Evolutionary conservation across 2,329 filamentous ascomycete species (phyloP), one percentile per base, ranked within the genome.

Genomic region (Tothia fuscella): DNA sequence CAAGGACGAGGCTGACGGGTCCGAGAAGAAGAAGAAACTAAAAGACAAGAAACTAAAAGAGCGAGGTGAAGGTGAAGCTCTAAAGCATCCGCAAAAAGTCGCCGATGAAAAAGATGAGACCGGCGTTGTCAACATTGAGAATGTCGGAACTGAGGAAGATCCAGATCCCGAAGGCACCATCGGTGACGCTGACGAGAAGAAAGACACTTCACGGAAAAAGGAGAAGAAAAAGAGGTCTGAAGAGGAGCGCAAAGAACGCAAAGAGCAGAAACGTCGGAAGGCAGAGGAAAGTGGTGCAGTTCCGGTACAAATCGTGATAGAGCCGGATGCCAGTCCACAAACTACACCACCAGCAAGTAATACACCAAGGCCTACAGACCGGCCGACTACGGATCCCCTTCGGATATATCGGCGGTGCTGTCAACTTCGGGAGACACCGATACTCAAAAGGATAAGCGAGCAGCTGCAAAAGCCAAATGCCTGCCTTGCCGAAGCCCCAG

Each of bases 181-280:
- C 32, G 46, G 49, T 30, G 59, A 59, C 5, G 54, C 51, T 31
- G 51, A 57, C 38, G 47, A 57, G 46, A 49, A 60, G 55, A 54
- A 56, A 38, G 56, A 55, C 30, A 53, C 63, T 1, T 77, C 68
- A 6, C 80, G 79, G 52, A 95, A 93, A 63, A 91, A 86, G 60
- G 88, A 95, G 56, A 95, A 94, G 69, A 95, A 95, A 64, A 94
- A 93, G 66, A 79, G 82, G 49, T 93, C 84, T 30, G 89, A 95
- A 56, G 87, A 89, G 46, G 89, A 95, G 60, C 73, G 88, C 31
- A 93, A 93, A 56, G 85, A 91, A 46, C 76, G 88, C 42, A 93
- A 93, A 58, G 88, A 95, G 61, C 85, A 85, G 61, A 89, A 85
- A 56, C 73, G 86, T 48, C 78, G 76, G 55, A 76, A 85, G 51